Base-by-base conservation (phyloP, 352 stramenopile species). In the Globisporangium takayamanum region DNA sequence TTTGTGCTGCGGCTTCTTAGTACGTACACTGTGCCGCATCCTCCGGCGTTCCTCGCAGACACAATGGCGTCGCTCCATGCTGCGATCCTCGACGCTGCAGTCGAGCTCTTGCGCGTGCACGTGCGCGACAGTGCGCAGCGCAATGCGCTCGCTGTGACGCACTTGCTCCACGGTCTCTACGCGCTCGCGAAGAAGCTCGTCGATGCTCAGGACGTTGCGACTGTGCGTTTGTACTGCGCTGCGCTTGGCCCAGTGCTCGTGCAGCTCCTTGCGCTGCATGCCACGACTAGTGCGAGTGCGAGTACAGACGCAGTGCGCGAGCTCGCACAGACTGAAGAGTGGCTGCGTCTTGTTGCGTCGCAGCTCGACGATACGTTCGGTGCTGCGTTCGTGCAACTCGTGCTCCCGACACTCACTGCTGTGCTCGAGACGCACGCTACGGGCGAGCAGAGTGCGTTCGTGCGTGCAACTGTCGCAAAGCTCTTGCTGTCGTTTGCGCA, bases 401-500 rank as follows among this genome's bases (percentile, higher is more conserved):
- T 90, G 54, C 68, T 90, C 8, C 76, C 83, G 5, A 76, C 74
- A 62, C 57, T 92, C 36, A 69, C 72, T 7, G 50, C 26, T 36
- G 42, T 89, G 16, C 62, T 87, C 6, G 62, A 58, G 36, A 39
- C 50, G 4, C 69, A 78, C 60, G 59, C 68, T 16, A 50, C 65
- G 4, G 45, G 48, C 46, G 59, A 60, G 8, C 48, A 56, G n/a
- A 47, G 45, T n/a, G 39, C 53, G 1, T 18, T 39, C 8, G 36
- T 70, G 37, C 18, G 47, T 3, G 50, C 44, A 5, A 64, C 73
- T 15, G 30, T 88, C 26, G 66, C 69, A 1, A 66, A 73, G 36
- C 47, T 85, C 36, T 63, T 88, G 26, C 47, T 88, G 22, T 70
- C 65, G 36, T 82, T 84, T 60, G 75, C 78, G 5, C 78, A 86